Percentiles rank a stretch among this genome's conserved stretches.
These are phyloP conservation scores for Mariannaea sp. DNA, from an alignment of 2,329 filamentous ascomycete species.

Conservation along the genomic window DNA sequence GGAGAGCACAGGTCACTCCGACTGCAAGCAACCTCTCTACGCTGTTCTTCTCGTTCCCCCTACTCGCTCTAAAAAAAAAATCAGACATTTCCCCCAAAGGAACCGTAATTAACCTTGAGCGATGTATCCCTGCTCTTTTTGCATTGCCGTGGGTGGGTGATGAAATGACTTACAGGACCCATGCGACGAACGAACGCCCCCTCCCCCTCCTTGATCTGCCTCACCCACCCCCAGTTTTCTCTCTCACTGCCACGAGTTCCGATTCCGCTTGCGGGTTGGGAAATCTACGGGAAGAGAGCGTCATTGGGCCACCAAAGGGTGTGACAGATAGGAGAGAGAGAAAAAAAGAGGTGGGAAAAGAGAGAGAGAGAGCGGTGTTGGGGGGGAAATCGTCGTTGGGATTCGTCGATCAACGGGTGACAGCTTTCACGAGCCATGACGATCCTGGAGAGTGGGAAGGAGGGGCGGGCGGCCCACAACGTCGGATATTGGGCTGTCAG, in stretches of 20 bases:
- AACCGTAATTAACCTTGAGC: not conserved
- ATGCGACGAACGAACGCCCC: not conserved
- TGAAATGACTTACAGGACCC: slow-evolving; percentile 24
- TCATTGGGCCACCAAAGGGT: not conserved
- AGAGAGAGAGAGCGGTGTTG: not conserved
- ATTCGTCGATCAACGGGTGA: slow-evolving; percentile 13
- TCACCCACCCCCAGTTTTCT: not conserved
- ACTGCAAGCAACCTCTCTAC: slow-evolving; percentile 2
- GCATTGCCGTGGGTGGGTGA: slow-evolving; percentile 16
- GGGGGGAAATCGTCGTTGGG: slow-evolving; percentile 6
- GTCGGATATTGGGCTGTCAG: slow-evolving; percentile 31
- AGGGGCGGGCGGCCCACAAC: slow-evolving; percentile 25
- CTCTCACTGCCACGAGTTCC: not conserved
- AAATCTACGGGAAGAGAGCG: not conserved
- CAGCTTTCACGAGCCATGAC: slow-evolving; percentile 3
- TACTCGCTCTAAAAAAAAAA: slow-evolving; percentile 8
- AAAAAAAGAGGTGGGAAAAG: not conserved
- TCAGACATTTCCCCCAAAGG: slow-evolving; percentile 9
- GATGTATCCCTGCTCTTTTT: slow-evolving; percentile 25
- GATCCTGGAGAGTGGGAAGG: slow-evolving; percentile 3
- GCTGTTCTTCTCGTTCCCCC: not conserved
- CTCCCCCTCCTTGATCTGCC: not conserved
- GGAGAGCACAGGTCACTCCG: not conserved
- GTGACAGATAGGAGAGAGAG: not conserved
- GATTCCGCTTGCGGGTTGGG: not conserved